Evolutionary conservation across 352 stramenopile genomes (phyloP), one percentile per base, ranked within the genome.

Genomic region (Globisporangium yorkense): DNA sequence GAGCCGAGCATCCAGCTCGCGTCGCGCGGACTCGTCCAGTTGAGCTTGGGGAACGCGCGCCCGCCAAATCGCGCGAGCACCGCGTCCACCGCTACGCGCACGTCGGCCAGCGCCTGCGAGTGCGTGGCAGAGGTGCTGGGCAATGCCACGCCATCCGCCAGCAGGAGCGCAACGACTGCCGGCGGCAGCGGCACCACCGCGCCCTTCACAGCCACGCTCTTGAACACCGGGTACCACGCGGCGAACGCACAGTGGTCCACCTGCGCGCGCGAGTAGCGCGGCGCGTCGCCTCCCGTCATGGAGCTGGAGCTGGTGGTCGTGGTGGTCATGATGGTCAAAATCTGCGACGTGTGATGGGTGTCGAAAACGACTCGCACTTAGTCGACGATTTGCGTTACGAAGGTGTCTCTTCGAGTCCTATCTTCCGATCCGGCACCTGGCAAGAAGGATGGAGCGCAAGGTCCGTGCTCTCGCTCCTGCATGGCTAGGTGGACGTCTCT

Each of bases 21-120:
- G 69, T 98, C 95, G 24, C 87, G 92, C 5, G 95, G 94, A 37
- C 83, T 78, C 43, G 86, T 97, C 94, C 94, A 98, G 67, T 98
- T 98, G 54, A 97, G 80, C 73, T 98, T 98, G 9, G 89, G 71
- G 50, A 96, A 94, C 49, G 72, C 67, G 29, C 75, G 66, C 27
- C 87, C 84, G n/a, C 75, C 70, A 37, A 97, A 77, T 16, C 65
- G 51, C 24, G 64, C 35, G 21, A 98, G 67, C 21, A 77, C 74
- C 1, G 70, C 40, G 61, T 96, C 72, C 27, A 98, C 80, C 58
- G 90, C 49, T 7, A 61, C 21, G 48, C 75, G 52, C 73, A 88
- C 62, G 56, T 63, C 58, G 15, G 67, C 66, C 41, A 86, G 76
- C 35, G 73, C 62, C 5, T 47, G 5, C 18, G 43, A 6, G 16